Evolutionary conservation across 192 early-diverging fungal genomes (phyloP), one percentile per base, ranked within the genome.

Genomic region (Dispira parvispora): DNA sequence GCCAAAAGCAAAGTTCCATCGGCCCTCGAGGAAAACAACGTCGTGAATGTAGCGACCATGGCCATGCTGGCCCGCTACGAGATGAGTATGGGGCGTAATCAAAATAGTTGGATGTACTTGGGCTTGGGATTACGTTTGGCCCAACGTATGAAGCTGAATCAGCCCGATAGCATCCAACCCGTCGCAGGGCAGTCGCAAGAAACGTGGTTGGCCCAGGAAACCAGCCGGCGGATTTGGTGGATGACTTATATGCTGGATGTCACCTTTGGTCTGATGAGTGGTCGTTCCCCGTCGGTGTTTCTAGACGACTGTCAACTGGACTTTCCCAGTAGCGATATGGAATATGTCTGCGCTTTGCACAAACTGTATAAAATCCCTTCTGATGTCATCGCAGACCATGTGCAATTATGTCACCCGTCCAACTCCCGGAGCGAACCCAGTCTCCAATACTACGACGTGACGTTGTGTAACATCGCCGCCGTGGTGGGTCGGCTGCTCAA

Each of bases 71-170:
- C 23, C n/a, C 49, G 49, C n/a, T 50, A 50, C 8, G 49, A 50
- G 23, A 20, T 50, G 49, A 23, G n/a, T 23, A 18, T 20, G 49
- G 49, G n/a, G n/a, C 49, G 8, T 4, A 50, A 50, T 8, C 49
- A 50, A 50, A 50, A 50, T 8, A 50, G 49, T 23, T 50, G 49
- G 49, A 50, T 50, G 49, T 50, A 50, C 23, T 23, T 50, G n/a
- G 49, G 49, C 4, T 23, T 50, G 49, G 49, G n/a, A 4, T 23
- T 50, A 20, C 49, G 49, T 50, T 50, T 50, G 49, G 49, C 49
- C 49, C 49, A 50, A 8, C 49, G 49, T 18, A 18, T 50, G n/a
- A 50, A 50, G 16, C 8, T 50, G n/a, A 50, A 50, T 23, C 49
- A 23, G 4, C 23, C 49, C n/a, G 49, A 50, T 23, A 50, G n/a